These are phyloP conservation scores for Eutrema yunnanense DNA, from an alignment of 345 rosid genomes.

Conservation along the genomic window DNA sequence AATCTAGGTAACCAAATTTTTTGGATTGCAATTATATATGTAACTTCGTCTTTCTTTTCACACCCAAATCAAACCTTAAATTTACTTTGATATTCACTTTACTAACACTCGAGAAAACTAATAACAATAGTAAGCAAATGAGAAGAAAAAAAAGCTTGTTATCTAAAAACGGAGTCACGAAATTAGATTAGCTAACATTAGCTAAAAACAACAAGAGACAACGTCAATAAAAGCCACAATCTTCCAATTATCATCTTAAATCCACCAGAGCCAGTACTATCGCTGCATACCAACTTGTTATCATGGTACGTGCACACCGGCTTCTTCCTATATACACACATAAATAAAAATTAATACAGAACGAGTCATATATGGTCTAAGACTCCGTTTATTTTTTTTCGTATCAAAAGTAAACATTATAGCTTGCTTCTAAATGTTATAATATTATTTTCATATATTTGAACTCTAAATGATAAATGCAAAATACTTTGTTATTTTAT, in stretches of 20 bases:
- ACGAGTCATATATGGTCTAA: too few relatives aligned
- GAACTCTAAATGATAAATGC: too few relatives aligned
- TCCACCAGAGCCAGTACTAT: constrained; percentile 43
- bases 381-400: too few relatives aligned
- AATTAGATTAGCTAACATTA: constrained; percentile 2
- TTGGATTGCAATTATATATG: background rate
- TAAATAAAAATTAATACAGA: too few relatives aligned
- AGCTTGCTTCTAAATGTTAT: too few relatives aligned
- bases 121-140: background rate
- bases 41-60: background rate
- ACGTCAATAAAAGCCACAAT: constrained; percentile 31
- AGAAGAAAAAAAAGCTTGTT: background rate
- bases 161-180: background rate
- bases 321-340: constrained; percentile 34
- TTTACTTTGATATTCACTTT: background rate
- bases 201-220: constrained; percentile 13
- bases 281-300: constrained; percentile 53
- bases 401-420: too few relatives aligned
- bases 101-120: background rate
- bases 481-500: too few relatives aligned
- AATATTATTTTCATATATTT: too few relatives aligned
- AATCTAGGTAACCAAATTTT: too few relatives aligned
- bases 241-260: constrained; percentile 28
- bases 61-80: background rate
- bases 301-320: constrained; percentile 68